Evolutionary conservation across 2,329 filamentous ascomycete species (phyloP).

Genomic region (Fusarium coffeatum): DNA sequence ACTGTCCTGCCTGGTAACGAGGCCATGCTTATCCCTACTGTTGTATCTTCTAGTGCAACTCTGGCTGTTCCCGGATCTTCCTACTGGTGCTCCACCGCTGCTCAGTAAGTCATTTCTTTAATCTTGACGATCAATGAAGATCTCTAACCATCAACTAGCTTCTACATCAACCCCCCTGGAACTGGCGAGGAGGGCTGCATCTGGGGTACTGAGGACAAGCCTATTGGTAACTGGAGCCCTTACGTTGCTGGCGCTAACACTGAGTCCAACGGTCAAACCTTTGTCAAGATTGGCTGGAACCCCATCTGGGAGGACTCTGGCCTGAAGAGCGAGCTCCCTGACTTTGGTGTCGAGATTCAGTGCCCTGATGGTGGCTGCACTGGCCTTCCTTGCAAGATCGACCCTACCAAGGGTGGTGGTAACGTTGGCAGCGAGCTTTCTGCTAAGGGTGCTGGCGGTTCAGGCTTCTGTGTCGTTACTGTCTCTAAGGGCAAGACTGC

Average conservation of each 20-base stretch:
- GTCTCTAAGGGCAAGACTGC: conserved; percentile 74
- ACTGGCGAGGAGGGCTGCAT: conserved; percentile 72
- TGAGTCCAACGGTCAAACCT: conserved; percentile 72
- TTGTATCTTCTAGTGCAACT: conserved; percentile 66
- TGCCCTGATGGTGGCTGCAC: conserved; percentile 75
- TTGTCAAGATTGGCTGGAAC: conserved; percentile 81
- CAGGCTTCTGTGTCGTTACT: conserved; percentile 81
- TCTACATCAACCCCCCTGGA: conserved; percentile 82
- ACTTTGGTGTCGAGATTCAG: conserved; percentile 76
- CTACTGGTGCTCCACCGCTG: conserved; percentile 79
- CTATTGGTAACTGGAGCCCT: conserved; percentile 80
- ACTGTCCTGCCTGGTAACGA: conserved; percentile 83
- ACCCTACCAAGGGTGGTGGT: conserved; percentile 68
- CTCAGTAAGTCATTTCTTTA: conserved; percentile 68
- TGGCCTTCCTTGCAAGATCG: conserved; percentile 79
- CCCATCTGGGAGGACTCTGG: conserved; percentile 73
- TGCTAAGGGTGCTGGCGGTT: conserved; percentile 73
- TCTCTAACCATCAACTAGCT: conserved; percentile 61
- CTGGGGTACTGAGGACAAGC: conserved; percentile 73
- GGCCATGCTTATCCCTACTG: conserved; percentile 84
- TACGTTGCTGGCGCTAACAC: conserved; percentile 83
- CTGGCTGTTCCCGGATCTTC: conserved; percentile 76
- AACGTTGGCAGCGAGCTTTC: conserved; percentile 67
- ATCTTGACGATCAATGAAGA: conserved; percentile 34
- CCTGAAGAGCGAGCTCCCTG: conserved; percentile 68